Conservation (phyloP, 176 grass and related monocot genomes). For the Aegilops longissima region DNA sequence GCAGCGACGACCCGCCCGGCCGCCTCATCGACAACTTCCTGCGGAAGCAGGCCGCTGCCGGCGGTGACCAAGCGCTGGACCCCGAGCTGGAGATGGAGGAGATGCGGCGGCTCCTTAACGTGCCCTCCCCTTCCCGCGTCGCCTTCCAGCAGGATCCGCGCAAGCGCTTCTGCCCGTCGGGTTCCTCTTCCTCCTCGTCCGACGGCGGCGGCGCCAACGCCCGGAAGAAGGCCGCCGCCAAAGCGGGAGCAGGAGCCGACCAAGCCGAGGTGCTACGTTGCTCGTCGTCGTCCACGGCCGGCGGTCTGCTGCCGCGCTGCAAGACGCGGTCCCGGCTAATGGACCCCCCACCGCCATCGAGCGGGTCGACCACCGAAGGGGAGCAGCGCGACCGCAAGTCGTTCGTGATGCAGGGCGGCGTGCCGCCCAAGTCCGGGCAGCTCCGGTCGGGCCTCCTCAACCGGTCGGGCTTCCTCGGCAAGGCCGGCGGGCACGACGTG, state of each 20-base stretch:
- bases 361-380: neutral
- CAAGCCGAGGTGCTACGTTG: constrained; percentile 59
- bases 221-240: constrained; percentile 12
- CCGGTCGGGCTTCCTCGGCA: constrained; percentile 38
- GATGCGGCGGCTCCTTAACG: constrained; percentile 27
- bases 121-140: constrained; percentile 41
- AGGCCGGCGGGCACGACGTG: constrained; percentile 40
- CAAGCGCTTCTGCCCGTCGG: constrained; percentile 31
- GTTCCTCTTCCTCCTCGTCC: constrained; percentile 33
- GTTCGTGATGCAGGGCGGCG: constrained; percentile 30
- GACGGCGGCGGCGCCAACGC: constrained; percentile 19
- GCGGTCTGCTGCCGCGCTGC: constrained; percentile 40
- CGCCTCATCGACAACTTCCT: constrained; percentile 79
- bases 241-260: neutral
- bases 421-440: constrained; percentile 53
- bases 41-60: constrained; percentile 55
- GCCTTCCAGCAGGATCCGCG: constrained; percentile 59
- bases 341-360: constrained; percentile 55
- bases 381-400: constrained; percentile 30
- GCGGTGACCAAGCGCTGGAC: constrained; percentile 54
- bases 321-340: constrained; percentile 80
- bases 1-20: constrained; percentile 66
- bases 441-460: constrained; percentile 47
- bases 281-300: constrained; percentile 52
- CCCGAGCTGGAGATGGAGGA: constrained; percentile 80